A percentile compares a stretch with the other conserved stretches of the same genome.
These are phyloP conservation scores for Capronia coronata DNA, from an alignment of 2,329 filamentous ascomycete species.

Conservation along the genomic window DNA sequence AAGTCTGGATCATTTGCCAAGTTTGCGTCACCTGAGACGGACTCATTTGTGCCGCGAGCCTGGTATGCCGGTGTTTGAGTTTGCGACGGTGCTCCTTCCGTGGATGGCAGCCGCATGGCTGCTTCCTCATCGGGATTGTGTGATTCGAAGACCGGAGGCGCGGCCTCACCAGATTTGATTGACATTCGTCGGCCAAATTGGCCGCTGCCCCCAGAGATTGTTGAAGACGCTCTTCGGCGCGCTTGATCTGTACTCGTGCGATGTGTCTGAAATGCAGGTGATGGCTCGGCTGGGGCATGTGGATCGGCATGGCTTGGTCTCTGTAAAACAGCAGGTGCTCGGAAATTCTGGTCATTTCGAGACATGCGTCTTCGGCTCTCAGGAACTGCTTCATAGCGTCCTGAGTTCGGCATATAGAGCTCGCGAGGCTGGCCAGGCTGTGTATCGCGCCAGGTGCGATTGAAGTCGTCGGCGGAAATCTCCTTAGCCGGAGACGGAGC, in stretches of 20 bases:
- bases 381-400: constrained; percentile 79
- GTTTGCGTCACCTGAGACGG: constrained; percentile 28
- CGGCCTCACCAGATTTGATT: constrained; percentile 43
- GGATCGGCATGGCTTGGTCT: constrained; percentile 59
- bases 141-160: constrained; percentile 36
- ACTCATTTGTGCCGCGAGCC: constrained; percentile 29
- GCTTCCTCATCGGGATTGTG: constrained; percentile 31
- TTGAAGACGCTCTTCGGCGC: constrained; percentile 79
- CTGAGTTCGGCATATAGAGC: constrained; percentile 90
- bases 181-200: constrained; percentile 60
- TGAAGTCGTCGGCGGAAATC: constrained; percentile 91
- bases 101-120: constrained; percentile 32
- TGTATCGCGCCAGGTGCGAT: constrained; percentile 73
- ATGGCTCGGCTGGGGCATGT: constrained; percentile 68
- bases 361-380: constrained; percentile 65
- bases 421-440: constrained; percentile 60
- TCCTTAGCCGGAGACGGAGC: constrained; percentile 62
- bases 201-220: constrained; percentile 80
- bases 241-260: constrained; percentile 61
- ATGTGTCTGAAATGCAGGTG: constrained; percentile 75
- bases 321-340: constrained; percentile 74
- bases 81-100: constrained; percentile 17
- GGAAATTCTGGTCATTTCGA: constrained; percentile 59
- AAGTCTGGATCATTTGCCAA: constrained; percentile 21
- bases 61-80: constrained; percentile 30